phyloP scores from a whole-genome alignment of 805 yeast species.

The Lipomyces mesembrius region DNA sequence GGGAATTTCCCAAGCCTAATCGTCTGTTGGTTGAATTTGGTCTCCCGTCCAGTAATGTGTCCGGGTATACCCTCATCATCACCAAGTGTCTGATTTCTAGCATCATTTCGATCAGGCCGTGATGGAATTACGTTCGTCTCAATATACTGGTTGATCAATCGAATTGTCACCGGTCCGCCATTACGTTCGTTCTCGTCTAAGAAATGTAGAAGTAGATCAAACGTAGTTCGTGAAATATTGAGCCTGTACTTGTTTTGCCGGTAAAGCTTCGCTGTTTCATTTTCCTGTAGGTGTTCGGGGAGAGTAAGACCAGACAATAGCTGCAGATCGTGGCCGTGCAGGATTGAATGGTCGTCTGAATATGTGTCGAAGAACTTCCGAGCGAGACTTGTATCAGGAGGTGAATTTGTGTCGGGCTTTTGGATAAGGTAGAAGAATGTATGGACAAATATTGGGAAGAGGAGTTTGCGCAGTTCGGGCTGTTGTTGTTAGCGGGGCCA shows the following conservation, averaged over 20 bases:
- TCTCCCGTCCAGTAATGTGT: conserved; percentile 50
- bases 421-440: conserved; percentile 78
- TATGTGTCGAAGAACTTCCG: conserved; percentile 76
- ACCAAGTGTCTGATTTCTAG: conserved; percentile 60
- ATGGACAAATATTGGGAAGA: conserved; percentile 93
- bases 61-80: conserved; percentile 51
- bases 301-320: conserved; percentile 74
- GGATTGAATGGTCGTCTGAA: conserved; percentile 68
- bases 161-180: conserved; percentile 86
- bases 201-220: conserved; percentile 82
- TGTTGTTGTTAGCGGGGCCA: conserved; percentile 11
- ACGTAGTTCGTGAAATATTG: conserved; percentile 77
- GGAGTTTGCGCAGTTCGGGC: conserved; percentile 79
- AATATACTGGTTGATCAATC: conserved; percentile 84
- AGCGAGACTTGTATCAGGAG: conserved; percentile 49
- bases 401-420: conserved; percentile 55
- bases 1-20: conserved; percentile 86
- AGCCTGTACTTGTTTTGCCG: conserved; percentile 73
- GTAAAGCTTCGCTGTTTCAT: conserved; percentile 78
- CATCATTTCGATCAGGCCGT: conserved; percentile 44
- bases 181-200: conserved; percentile 88
- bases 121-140: conserved; percentile 48
- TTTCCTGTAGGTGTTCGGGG: conserved; percentile 80
- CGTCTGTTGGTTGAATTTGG: conserved; percentile 67
- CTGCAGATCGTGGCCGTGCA: conserved; percentile 78